Conservation (phyloP, 257 asterid genomes). For the Nicotiana knightiana region DNA sequence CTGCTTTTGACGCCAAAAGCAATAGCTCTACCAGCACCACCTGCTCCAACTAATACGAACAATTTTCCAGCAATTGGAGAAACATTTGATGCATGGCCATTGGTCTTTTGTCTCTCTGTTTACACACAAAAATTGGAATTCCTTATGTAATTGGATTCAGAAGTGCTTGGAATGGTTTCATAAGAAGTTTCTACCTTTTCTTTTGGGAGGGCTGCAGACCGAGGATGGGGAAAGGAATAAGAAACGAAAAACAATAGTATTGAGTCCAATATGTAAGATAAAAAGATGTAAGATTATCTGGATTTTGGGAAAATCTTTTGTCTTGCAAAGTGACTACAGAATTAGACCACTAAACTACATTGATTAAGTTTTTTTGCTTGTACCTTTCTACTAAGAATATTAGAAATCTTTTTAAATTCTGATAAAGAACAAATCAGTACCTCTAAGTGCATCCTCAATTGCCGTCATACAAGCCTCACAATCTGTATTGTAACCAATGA, state of each 20-base stretch:
- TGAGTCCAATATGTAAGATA: background rate
- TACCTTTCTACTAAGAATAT: background rate
- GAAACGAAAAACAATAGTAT: background rate
- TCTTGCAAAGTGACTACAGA: background rate
- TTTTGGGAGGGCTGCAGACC: background rate
- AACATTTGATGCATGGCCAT: conserved; percentile 24
- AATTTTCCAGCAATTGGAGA: conserved; percentile 61
- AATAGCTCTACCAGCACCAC: conserved; percentile 77
- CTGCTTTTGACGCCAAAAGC: conserved; percentile 68
- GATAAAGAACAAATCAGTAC: conserved; percentile 12
- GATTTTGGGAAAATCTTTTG: background rate
- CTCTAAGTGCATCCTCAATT: conserved; percentile 58
- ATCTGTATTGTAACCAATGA: conserved; percentile 69
- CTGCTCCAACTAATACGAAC: conserved; percentile 70
- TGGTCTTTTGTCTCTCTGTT: conserved; percentile 26
- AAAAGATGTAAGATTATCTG: background rate
- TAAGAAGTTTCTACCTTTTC: background rate
- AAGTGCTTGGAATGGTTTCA: background rate
- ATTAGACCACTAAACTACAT: background rate
- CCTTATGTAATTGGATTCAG: background rate
- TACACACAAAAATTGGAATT: background rate
- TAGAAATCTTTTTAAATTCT: background rate
- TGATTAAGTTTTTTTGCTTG: background rate
- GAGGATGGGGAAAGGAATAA: background rate
- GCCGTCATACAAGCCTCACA: conserved; percentile 67